phyloP scores from a whole-genome alignment of 495 filamentous ascomycete species.

The Penicillium dipodomyicola region DNA sequence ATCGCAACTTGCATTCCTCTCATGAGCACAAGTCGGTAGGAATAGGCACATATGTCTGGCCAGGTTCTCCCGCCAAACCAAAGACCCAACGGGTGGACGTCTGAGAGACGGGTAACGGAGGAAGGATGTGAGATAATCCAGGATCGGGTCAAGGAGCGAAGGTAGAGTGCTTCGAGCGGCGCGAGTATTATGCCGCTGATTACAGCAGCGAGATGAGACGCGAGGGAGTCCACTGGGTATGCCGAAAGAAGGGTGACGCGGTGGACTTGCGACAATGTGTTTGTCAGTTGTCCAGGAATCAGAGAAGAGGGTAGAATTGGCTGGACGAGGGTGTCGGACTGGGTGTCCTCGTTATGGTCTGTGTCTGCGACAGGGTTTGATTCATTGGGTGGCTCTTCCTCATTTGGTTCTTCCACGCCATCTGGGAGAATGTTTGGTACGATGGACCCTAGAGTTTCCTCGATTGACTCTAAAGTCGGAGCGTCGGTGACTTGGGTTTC shows the following conservation, averaged over 20 bases:
- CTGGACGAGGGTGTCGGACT: not conserved
- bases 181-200: slow-evolving; percentile 44
- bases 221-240: slow-evolving; percentile 44
- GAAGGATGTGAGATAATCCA: slow-evolving; percentile 37
- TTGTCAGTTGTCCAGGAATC: slow-evolving; percentile 14
- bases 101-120: slow-evolving; percentile 20
- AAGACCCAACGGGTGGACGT: slow-evolving; percentile 33
- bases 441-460: slow-evolving; percentile 14
- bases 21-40: slow-evolving; percentile 45
- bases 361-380: slow-evolving; percentile 8
- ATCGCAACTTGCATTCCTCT: slow-evolving; percentile 46
- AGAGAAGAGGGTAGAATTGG: slow-evolving; percentile 13
- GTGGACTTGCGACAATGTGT: slow-evolving; percentile 24
- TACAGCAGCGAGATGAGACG: slow-evolving; percentile 43
- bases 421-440: slow-evolving; percentile 35
- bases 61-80: slow-evolving; percentile 47
- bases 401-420: slow-evolving; percentile 36
- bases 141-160: slow-evolving; percentile 45
- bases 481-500: slow-evolving; percentile 3
- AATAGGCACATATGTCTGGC: slow-evolving; percentile 39
- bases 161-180: slow-evolving; percentile 48
- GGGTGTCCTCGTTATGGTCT: slow-evolving; percentile 6
- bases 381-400: slow-evolving; percentile 21
- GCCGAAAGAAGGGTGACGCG: slow-evolving; percentile 53
- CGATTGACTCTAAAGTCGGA: slow-evolving; percentile 8